These are phyloP conservation scores for Geranomyces michiganensis DNA, from an alignment of 192 early-diverging fungal genomes.

Conservation along the genomic window DNA sequence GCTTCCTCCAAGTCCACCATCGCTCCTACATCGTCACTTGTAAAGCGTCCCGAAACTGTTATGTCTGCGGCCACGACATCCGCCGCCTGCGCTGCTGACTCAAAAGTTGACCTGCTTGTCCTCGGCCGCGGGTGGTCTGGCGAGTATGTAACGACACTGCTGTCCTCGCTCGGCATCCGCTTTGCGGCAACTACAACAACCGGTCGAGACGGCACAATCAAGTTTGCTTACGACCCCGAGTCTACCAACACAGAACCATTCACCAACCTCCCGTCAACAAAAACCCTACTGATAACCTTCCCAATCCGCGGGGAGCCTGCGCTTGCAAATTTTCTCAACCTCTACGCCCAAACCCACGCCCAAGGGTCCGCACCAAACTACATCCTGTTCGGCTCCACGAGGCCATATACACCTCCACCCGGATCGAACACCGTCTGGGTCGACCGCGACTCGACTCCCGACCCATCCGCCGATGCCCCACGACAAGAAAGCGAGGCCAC, in stretches of 20 bases:
- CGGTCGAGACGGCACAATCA: constrained; percentile 58
- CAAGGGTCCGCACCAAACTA: constrained; percentile 20
- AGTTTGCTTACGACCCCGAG: constrained; percentile 48
- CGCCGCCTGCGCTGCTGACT: too few relatives aligned
- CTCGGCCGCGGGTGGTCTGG: constrained; percentile 53
- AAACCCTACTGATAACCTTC: constrained; percentile 63
- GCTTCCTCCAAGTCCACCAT: too few relatives aligned
- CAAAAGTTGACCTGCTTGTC: constrained; percentile 39
- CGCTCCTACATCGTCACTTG: too few relatives aligned
- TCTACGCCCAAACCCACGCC: constrained; percentile 50
- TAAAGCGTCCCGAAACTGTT: too few relatives aligned
- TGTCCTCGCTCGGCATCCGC: constrained; percentile 4
- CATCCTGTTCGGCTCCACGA: constrained; percentile 50
- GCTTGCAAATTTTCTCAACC: constrained; percentile 30
- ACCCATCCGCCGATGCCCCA: constrained; percentile 28
- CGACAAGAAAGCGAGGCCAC: constrained; percentile 43
- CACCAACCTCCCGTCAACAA: constrained; percentile 46
- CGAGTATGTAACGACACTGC: constrained; percentile 31
- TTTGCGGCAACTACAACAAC: constrained; percentile 43
- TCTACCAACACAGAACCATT: constrained; percentile 40
- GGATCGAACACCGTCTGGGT: constrained; percentile 28
- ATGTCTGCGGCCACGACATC: too few relatives aligned
- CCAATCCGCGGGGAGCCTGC: constrained; percentile 45
- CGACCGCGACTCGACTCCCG: constrained; percentile 39
- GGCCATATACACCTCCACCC: constrained; percentile 10